Evolutionary conservation across 2,329 filamentous ascomycete species (phyloP), one percentile per base, ranked within the genome.

Genomic region (Cordyceps farinosa): DNA sequence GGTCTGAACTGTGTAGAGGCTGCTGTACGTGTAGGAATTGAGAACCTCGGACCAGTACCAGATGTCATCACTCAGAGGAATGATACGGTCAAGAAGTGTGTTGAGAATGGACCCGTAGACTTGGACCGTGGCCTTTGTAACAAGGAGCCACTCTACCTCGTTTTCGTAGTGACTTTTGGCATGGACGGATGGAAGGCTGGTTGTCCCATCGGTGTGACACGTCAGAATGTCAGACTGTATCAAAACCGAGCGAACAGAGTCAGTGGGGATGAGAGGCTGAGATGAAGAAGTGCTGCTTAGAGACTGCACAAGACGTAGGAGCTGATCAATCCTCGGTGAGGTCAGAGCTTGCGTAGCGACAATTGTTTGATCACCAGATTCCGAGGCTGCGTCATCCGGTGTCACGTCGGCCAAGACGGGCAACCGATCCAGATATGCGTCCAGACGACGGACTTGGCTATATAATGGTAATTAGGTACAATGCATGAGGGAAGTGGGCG

Each of bases 41-140:
- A 97, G 78, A 2, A 97, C 84, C 68, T 95, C 90, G 71, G 97
- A 91, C 95, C 95, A 99, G 74, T 98, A 98, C 87, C 90, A 93
- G 30, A 97, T 88, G 69, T 97, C 92, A 67, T 97, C 88, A 69
- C 87, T 90, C 22, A 99, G 77, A 0, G 89, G 89, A 11, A 94
- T 87, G 11, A 92, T 96, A 69, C 95, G 90, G 62, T 94, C 89
- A 11, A 97, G 77, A 3, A 98, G 82, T 0, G 85, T 87, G 68
- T 88, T 87, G 68, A 97, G 79, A 47, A 96, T 83, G 55, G 91
- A 79, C 4, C 94, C 94, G 71, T 97, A 96, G 1, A 90, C 88
- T 72, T 97, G 94, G n/a, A 93, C 87, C 0, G 93, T 91, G 5
- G 93, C 93, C 75, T 98, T 99, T 76, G 90, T 91, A 36, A 96